A percentile compares a stretch with the other conserved stretches of the same genome.
Conservation (phyloP, 2,329 filamentous ascomycete genomes). For the Tolypocladium pustulatum region DNA sequence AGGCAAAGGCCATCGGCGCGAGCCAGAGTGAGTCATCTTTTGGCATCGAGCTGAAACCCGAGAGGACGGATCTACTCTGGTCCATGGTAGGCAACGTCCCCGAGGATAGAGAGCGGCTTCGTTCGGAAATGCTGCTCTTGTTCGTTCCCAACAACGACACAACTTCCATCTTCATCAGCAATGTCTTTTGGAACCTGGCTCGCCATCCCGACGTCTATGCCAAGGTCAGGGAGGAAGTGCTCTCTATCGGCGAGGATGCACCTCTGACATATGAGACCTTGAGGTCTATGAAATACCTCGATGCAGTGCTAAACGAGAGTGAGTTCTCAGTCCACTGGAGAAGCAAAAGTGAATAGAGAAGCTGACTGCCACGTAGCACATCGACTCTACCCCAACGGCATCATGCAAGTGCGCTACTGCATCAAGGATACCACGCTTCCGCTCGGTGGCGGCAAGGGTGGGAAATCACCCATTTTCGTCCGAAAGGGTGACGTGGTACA, state of each 20-base stretch:
- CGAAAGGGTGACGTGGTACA: background rate
- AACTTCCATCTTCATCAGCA: background rate
- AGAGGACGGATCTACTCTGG: background rate
- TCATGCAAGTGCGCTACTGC: background rate
- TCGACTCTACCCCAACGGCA: background rate
- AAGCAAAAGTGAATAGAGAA: background rate
- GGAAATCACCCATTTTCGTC: background rate
- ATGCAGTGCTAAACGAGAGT: background rate
- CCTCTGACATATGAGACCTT: background rate
- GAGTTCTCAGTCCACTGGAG: background rate
- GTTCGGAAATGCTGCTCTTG: background rate
- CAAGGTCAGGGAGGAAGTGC: background rate
- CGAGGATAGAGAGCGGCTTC: background rate
- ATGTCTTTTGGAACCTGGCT: background rate
- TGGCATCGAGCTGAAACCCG: background rate
- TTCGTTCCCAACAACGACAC: background rate
- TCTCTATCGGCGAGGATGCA: background rate
- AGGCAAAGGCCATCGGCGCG: background rate
- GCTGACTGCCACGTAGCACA: background rate
- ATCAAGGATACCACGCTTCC: background rate
- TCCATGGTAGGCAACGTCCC: background rate
- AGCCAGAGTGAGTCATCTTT: background rate
- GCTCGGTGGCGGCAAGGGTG: background rate
- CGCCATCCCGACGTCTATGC: background rate
- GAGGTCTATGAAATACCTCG: background rate